Evolutionary conservation across 192 early-diverging fungal species (phyloP), one percentile per base, ranked within the genome.

Genomic region (Chytriomyces hyalinus): DNA sequence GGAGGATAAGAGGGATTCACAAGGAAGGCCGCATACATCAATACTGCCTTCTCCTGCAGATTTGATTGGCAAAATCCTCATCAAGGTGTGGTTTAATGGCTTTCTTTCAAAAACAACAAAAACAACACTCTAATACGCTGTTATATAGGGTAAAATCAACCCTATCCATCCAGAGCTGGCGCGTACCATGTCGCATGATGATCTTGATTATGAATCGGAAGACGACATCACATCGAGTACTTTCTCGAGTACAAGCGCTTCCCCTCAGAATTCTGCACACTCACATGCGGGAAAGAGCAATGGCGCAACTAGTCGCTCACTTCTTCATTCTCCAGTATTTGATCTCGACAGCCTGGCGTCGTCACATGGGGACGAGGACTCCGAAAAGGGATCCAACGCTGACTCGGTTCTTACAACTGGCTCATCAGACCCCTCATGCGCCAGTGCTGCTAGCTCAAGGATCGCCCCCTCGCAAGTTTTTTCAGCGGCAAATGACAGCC

Each of bases 41-140:
- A 13, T 17, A 64, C 80, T 94, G 64, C 94, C 95, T 0, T 92
- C 92, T 59, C 94, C 93, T 6, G 85, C 88, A 57, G 83, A 87
- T 20, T 86, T 97, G 9, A 89, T 86, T 78, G 72, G 87, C 78
- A 85, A 85, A 79, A 89, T 97, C 61, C 81, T 97, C 51, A 70
- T 97, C 77, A 97, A 97, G 81, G 87, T 84, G 28, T 24, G 49
- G 47, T 20, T 26, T 65, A 13, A 48, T 69, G 5, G 11, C 10
- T 44, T 63, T 73, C 24, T 59, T 53, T 17, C n/a, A 47, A 49
- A 75, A 13, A 7, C 1, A 26, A 45, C 1, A 5, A n/a, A 48
- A 45, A 0, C 17, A 22, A 44, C 53, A 28, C 43, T 71, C 43
- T 57, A 45, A 53, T 60, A 26, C 20, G 13, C 15, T n/a, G 61